Conservation (phyloP, 176 grass and related monocot species). For the Typha latifolia region DNA sequence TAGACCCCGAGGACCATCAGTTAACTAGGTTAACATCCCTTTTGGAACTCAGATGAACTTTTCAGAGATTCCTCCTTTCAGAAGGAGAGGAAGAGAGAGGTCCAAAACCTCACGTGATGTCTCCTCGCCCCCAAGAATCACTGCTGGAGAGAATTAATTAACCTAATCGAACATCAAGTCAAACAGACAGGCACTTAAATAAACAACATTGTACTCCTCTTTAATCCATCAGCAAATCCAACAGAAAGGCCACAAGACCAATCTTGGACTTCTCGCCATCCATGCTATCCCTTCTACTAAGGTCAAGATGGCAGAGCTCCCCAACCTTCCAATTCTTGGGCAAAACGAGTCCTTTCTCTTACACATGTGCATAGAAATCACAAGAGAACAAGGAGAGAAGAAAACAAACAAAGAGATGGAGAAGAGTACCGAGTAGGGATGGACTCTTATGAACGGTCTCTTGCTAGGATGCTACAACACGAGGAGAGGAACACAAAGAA, state of each 20-base stretch:
- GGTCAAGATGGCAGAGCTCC: not conserved
- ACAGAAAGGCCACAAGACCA: not conserved
- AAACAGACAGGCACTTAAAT: conserved; percentile 9
- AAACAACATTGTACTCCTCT: not conserved
- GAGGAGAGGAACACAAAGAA: not conserved
- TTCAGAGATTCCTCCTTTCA: conserved; percentile 17
- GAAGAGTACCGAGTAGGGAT: not conserved
- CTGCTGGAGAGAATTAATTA: conserved; percentile 12
- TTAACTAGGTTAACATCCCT: not conserved
- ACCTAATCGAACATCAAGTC: not conserved
- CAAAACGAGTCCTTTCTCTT: not conserved
- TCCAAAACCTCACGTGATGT: conserved; percentile 34
- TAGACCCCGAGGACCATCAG: not conserved
- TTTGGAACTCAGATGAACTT: not conserved
- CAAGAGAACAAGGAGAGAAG: conserved; percentile 42
- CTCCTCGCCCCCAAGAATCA: conserved; percentile 9
- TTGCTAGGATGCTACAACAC: conserved; percentile 6
- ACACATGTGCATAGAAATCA: not conserved
- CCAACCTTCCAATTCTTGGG: not conserved
- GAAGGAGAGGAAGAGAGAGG: conserved; percentile 15
- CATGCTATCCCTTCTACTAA: not conserved
- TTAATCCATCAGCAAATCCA: not conserved
- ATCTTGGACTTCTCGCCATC: not conserved
- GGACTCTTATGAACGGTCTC: not conserved
- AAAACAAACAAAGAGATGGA: conserved; percentile 28